phyloP scores from a whole-genome alignment of 805 yeast genomes.

The Vanderwaltozyma yarrowii region DNA sequence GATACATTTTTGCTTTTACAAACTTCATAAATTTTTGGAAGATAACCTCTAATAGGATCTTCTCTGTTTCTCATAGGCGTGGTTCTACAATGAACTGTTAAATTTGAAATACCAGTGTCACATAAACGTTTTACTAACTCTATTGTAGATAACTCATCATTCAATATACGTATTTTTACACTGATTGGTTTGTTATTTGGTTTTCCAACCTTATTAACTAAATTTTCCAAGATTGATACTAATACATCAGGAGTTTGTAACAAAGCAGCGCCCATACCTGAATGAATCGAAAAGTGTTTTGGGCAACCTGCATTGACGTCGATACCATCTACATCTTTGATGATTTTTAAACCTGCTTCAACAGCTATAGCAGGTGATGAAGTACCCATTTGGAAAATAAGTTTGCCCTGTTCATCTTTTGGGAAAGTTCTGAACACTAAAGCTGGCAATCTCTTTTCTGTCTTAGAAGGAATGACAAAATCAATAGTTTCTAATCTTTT shows the following conservation, averaged over 20 bases:
- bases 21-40: constrained; percentile 49
- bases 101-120: constrained; percentile 70
- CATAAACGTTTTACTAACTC: constrained; percentile 47
- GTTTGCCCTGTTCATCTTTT: constrained; percentile 45
- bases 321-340: constrained; percentile 81
- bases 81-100: constrained; percentile 90
- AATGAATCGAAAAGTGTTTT: constrained; percentile 84
- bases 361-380: constrained; percentile 78
- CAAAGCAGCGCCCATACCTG: constrained; percentile 97
- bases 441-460: constrained; percentile 36
- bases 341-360: constrained; percentile 72
- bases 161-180: constrained; percentile 78
- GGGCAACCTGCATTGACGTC: constrained; percentile 98
- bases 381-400: constrained; percentile 89
- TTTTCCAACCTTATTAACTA: constrained; percentile 73
- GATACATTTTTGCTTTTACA: constrained; percentile 56
- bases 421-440: constrained; percentile 70
- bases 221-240: constrained; percentile 51
- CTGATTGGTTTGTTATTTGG: constrained; percentile 74
- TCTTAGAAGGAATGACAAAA: constrained; percentile 32
- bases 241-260: constrained; percentile 71
- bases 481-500: constrained; percentile 49
- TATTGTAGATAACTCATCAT: constrained; percentile 50
- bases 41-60: constrained; percentile 60
- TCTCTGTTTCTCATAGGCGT: constrained; percentile 83